phyloP scores from a whole-genome alignment of 1,284 basidiomycete genomes.

The Cutaneotrichosporon cavernicola region DNA sequence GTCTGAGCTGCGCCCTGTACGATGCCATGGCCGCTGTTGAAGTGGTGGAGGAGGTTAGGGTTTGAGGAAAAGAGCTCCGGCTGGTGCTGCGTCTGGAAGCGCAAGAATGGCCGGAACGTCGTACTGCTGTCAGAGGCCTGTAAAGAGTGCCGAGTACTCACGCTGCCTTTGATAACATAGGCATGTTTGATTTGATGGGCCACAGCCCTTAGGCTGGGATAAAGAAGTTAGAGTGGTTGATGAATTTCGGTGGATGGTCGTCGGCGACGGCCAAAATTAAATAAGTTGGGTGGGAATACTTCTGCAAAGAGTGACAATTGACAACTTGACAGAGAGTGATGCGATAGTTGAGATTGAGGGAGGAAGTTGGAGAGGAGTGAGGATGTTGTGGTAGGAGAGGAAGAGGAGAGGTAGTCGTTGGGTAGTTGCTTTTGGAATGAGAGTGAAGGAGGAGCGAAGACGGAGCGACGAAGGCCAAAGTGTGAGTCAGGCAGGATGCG shows the following conservation, averaged over 20 bases:
- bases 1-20: slow-evolving; percentile 32
- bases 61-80: slow-evolving; percentile 53
- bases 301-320: not conserved
- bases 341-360: not conserved
- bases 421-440: not conserved
- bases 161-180: slow-evolving; percentile 47
- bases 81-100: slow-evolving; percentile 33
- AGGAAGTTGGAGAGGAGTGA: not conserved
- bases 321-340: not conserved
- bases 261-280: not conserved
- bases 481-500: no score
- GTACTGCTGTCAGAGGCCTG: slow-evolving; percentile 30
- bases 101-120: slow-evolving; percentile 51
- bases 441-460: not conserved
- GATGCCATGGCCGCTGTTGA: slow-evolving; percentile 35
- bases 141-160: slow-evolving; percentile 27
- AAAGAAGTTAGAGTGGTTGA: slow-evolving; percentile 1
- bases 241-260: slow-evolving; percentile 1
- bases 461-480: not conserved
- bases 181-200: slow-evolving; percentile 31
- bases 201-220: slow-evolving; percentile 19
- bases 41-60: slow-evolving; percentile 50
- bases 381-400: not conserved
- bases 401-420: not conserved
- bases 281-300: not conserved